Percentiles rank a stretch among this genome's conserved stretches.
phyloP scores from a whole-genome alignment of 257 asterid genomes.

The Gentiana macrophylla region DNA sequence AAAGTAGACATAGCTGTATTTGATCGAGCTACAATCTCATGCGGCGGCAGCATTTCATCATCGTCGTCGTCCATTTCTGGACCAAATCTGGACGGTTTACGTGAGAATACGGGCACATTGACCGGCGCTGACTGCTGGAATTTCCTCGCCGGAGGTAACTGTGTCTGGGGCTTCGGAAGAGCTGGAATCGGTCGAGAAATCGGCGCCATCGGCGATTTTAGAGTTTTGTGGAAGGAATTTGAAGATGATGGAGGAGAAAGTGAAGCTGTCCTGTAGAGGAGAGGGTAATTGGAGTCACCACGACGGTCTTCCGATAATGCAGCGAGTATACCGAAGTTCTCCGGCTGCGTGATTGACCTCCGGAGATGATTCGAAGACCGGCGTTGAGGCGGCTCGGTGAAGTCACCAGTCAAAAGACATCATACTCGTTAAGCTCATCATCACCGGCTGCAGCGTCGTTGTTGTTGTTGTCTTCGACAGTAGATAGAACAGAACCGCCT shows the following conservation, averaged over 20 bases:
- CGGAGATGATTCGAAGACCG: too few species aligned
- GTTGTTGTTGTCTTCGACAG: too few species aligned
- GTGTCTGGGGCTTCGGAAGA: constrained; percentile 54
- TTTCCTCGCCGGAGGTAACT: constrained; percentile 44
- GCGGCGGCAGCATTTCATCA: constrained; percentile 84
- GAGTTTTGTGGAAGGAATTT: neutral
- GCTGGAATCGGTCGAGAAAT: constrained; percentile 36
- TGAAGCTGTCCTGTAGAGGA: too few species aligned
- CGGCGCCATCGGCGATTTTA: constrained; percentile 14
- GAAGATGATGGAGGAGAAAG: constrained; percentile 2
- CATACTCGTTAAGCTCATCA: too few species aligned
- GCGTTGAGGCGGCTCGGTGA: neutral
- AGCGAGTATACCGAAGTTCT: too few species aligned
- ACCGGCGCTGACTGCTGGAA: constrained; percentile 71
- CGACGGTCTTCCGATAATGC: too few species aligned
- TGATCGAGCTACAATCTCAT: constrained; percentile 69
- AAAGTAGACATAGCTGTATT: constrained; percentile 38
- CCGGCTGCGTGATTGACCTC: too few species aligned
- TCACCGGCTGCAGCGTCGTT: neutral
- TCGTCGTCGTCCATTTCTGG: constrained; percentile 33
- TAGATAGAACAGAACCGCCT: too few species aligned
- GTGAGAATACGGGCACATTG: constrained; percentile 54
- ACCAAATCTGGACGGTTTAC: constrained; percentile 29
- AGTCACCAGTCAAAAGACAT: too few species aligned
- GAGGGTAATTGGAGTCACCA: neutral